phyloP scores from a whole-genome alignment of 805 yeast species.

The Yarrowia divulgata region DNA sequence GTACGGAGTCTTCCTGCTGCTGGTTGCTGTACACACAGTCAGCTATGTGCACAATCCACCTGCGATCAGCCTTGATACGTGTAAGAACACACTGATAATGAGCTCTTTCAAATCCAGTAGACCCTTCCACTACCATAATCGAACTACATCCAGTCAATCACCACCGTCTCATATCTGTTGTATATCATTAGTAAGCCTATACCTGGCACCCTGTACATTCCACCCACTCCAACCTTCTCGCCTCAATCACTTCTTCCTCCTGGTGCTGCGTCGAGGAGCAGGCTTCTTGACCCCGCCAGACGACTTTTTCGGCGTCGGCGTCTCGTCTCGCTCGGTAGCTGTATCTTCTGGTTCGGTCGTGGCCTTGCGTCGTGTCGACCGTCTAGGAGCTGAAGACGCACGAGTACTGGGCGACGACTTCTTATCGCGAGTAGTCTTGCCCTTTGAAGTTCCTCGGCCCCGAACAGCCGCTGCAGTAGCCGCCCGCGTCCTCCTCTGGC shows the following conservation, averaged over 20 bases:
- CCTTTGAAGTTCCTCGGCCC: conserved; percentile 19
- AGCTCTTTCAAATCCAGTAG: too few species aligned
- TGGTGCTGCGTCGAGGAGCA: conserved; percentile 13
- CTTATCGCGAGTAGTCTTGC: conserved; percentile 10
- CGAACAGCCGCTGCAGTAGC: conserved; percentile 28
- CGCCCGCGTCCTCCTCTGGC: conserved; percentile 20
- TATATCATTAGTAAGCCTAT: conserved; percentile 2
- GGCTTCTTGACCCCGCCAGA: conserved; percentile 34
- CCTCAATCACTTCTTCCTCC: conserved; percentile 20
- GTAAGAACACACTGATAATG: too few species aligned
- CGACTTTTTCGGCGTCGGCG: conserved; percentile 33
- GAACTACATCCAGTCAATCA: too few species aligned
- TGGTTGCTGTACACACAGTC: too few species aligned
- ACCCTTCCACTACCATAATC: too few species aligned
- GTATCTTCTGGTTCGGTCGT: conserved; percentile 31
- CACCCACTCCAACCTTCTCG: not conserved
- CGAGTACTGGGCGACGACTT: conserved; percentile 28
- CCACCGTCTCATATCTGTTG: not conserved
- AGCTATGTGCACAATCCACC: too few species aligned
- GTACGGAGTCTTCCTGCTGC: too few species aligned
- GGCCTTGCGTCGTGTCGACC: conserved; percentile 9
- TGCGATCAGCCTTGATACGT: too few species aligned
- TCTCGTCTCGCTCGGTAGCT: conserved; percentile 26
- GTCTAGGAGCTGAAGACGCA: conserved; percentile 22
- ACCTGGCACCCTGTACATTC: not conserved